Evolutionary conservation across 1,284 basidiomycete genomes (phyloP).

Genomic region (Inonotus hispidus): DNA sequence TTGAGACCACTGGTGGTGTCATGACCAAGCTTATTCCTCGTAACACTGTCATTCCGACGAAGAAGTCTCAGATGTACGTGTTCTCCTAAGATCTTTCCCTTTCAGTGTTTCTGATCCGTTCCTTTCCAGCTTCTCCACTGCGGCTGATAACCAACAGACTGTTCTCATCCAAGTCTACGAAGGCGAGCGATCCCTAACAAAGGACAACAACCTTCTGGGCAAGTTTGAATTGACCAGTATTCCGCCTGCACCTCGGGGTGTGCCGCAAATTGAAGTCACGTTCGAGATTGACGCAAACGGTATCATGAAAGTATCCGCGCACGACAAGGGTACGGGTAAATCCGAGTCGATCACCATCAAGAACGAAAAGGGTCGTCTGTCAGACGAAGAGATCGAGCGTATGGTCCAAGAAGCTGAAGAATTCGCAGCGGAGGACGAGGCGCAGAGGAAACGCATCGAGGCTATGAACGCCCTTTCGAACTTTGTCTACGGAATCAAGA

Average conservation of each 20-base stretch:
- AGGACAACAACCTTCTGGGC: slow-evolving; percentile 97
- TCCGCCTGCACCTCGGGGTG: slow-evolving; percentile 91
- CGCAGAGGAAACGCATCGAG: slow-evolving; percentile 85
- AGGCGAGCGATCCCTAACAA: slow-evolving; percentile 92
- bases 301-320: slow-evolving; percentile 84
- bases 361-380: slow-evolving; percentile 82
- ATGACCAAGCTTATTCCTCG: slow-evolving; percentile 96
- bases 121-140: slow-evolving; percentile 81
- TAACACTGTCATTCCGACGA: slow-evolving; percentile 97
- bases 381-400: slow-evolving; percentile 83
- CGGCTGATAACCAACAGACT: slow-evolving; percentile 90
- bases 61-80: slow-evolving; percentile 88
- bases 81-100: neutral
- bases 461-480: slow-evolving; percentile 74
- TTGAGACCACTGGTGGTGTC: slow-evolving; percentile 97
- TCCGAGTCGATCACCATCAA: slow-evolving; percentile 85
- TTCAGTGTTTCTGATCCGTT: neutral
- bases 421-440: slow-evolving; percentile 82
- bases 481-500: slow-evolving; percentile 81
- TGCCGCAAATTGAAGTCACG: slow-evolving; percentile 91
- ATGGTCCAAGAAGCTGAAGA: slow-evolving; percentile 94
- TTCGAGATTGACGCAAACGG: slow-evolving; percentile 95
- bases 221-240: slow-evolving; percentile 94
- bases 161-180: slow-evolving; percentile 91
- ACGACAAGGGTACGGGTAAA: slow-evolving; percentile 93